Evolutionary conservation across 257 asterid species (phyloP).

Genomic region (Datura wrightii): DNA sequence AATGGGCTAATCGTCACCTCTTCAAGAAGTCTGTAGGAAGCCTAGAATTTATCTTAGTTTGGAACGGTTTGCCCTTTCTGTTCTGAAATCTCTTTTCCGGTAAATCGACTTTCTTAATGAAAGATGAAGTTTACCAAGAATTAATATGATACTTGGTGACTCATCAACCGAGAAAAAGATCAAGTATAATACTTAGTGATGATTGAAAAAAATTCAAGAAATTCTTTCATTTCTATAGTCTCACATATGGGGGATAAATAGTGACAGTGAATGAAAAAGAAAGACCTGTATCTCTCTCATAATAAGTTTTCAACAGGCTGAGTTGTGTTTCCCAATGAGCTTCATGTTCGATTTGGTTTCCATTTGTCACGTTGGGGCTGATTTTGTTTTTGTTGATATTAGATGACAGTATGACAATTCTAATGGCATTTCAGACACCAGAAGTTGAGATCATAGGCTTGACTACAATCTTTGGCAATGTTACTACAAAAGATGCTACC

Average conservation of each 20-base stretch:
- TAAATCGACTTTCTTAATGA: not conserved
- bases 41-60: not conserved
- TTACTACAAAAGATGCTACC: slow-evolving; percentile 81
- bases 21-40: not conserved
- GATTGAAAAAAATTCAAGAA: not conserved
- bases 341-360: slow-evolving; percentile 12
- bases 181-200: not conserved
- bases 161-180: not conserved
- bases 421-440: slow-evolving; percentile 95
- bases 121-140: not conserved
- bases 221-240: not conserved
- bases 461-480: slow-evolving; percentile 92
- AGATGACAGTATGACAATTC: slow-evolving; percentile 95
- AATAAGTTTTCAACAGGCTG: not conserved
- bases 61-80: not conserved
- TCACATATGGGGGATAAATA: not conserved
- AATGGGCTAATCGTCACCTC: not conserved
- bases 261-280: not conserved
- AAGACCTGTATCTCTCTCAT: not conserved
- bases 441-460: slow-evolving; percentile 81
- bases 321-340: not conserved
- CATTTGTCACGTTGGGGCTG: slow-evolving; percentile 2
- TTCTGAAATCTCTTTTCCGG: not conserved
- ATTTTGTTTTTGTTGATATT: slow-evolving; percentile 36
- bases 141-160: not conserved